A percentile compares a stretch with the other conserved stretches of the same genome.
phyloP scores from a whole-genome alignment of 2,329 filamentous ascomycete genomes.

The Pseudohalonectria lignicola region DNA sequence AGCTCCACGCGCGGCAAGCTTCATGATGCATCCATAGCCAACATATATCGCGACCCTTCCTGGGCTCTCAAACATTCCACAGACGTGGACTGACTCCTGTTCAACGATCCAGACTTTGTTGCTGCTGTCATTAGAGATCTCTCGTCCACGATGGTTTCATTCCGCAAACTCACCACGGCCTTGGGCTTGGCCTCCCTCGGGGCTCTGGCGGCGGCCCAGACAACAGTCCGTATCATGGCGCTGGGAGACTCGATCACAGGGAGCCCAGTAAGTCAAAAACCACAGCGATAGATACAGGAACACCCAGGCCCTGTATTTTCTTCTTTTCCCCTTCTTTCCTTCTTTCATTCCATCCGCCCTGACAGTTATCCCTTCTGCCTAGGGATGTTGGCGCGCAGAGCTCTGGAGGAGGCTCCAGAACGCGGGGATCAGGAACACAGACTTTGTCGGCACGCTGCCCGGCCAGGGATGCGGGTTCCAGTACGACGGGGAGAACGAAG shows the following conservation, averaged over 20 bases:
- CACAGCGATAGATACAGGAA: background rate
- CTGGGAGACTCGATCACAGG: conserved; percentile 16
- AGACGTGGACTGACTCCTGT: too few relatives aligned
- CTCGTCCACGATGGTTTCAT: too few relatives aligned
- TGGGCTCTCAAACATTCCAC: too few relatives aligned
- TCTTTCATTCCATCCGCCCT: too few relatives aligned
- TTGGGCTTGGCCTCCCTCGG: background rate
- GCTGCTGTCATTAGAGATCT: too few relatives aligned
- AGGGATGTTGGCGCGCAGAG: conserved; percentile 21
- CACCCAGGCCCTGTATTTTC: too few relatives aligned
- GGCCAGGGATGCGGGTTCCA: conserved; percentile 21
- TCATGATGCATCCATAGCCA: too few relatives aligned
- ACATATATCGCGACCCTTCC: too few relatives aligned
- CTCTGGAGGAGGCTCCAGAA: conserved; percentile 19
- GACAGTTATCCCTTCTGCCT: background rate
- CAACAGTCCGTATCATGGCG: conserved; percentile 11
- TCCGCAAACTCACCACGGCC: background rate
- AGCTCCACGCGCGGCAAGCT: too few relatives aligned
- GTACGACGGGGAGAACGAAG: conserved; percentile 32
- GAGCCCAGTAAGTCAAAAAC: conserved; percentile 6
- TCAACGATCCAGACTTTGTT: too few relatives aligned
- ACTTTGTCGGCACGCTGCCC: conserved; percentile 22
- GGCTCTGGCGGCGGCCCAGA: background rate
- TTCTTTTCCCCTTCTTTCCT: too few relatives aligned
- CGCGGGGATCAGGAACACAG: conserved; percentile 17